phyloP scores from a whole-genome alignment of 2,329 filamentous ascomycete species.

The Trichoderma harzianum region DNA sequence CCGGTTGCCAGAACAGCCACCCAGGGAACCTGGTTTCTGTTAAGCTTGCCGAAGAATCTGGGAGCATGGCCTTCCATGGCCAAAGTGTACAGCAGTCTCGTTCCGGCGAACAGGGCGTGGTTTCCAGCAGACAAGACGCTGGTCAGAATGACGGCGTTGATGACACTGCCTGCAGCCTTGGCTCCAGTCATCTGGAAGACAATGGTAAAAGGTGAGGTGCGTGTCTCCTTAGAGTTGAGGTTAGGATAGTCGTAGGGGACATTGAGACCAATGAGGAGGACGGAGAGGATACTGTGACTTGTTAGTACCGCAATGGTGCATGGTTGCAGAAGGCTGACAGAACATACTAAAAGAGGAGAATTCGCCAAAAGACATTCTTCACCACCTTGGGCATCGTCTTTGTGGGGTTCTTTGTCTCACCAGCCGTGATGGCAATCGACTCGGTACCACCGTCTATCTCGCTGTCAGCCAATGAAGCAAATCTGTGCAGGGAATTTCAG shows the following conservation, averaged over 20 bases:
- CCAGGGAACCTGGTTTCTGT: constrained; percentile 37
- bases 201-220: constrained; percentile 48
- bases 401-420: constrained; percentile 61
- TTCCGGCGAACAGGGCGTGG: constrained; percentile 36
- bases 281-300: constrained; percentile 33
- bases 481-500: not conserved
- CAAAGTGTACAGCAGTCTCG: constrained; percentile 36
- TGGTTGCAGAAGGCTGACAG: not conserved
- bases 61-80: constrained; percentile 51
- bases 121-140: constrained; percentile 38
- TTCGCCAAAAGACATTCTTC: constrained; percentile 64
- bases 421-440: constrained; percentile 63
- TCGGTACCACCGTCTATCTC: constrained; percentile 50
- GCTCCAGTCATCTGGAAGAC: constrained; percentile 58
- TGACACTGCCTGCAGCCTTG: constrained; percentile 47
- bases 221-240: constrained; percentile 32
- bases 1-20: constrained; percentile 48
- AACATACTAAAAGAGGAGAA: constrained; percentile 48
- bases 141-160: constrained; percentile 55
- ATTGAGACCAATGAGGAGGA: constrained; percentile 52
- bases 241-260: constrained; percentile 50
- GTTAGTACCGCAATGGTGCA: not conserved
- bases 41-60: constrained; percentile 44
- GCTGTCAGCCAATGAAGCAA: not conserved
- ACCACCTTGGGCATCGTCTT: constrained; percentile 60